Evolutionary conservation across 345 rosid species (phyloP).

Genomic region (Syzygium aqueum): DNA sequence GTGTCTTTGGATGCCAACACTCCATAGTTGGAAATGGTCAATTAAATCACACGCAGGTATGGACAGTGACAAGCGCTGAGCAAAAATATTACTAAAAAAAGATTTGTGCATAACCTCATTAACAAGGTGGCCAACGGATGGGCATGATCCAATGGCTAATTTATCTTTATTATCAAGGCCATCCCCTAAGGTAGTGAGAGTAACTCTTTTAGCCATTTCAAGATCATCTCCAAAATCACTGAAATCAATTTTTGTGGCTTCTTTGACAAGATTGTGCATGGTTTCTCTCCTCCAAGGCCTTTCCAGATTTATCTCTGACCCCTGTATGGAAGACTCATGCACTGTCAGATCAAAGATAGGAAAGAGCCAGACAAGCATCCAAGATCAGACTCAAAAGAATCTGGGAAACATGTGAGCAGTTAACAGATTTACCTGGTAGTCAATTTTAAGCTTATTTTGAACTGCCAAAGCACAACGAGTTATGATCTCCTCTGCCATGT

Average conservation of each 20-base stretch:
- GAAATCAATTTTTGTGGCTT: slow-evolving; percentile 65
- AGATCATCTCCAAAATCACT: slow-evolving; percentile 48
- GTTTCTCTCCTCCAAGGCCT: slow-evolving; percentile 96
- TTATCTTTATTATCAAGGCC: slow-evolving; percentile 62
- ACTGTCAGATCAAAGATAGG: not conserved
- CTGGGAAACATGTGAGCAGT: not conserved
- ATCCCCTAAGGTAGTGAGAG: slow-evolving; percentile 39
- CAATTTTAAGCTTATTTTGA: slow-evolving; percentile 63
- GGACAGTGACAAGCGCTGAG: not conserved
- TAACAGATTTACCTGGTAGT: slow-evolving; percentile 58
- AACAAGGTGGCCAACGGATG: slow-evolving; percentile 80
- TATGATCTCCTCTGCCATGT: slow-evolving; percentile 81
- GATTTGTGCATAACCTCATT: slow-evolving; percentile 54
- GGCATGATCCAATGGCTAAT: slow-evolving; percentile 54
- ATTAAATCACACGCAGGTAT: not conserved
- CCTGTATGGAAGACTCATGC: slow-evolving; percentile 27
- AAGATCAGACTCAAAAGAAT: not conserved
- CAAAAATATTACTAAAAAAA: not conserved
- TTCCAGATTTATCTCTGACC: slow-evolving; percentile 63
- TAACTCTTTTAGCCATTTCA: slow-evolving; percentile 48
- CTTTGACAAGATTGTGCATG: slow-evolving; percentile 91
- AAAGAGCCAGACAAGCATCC: not conserved
- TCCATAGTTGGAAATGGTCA: not conserved
- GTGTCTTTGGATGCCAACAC: not conserved
- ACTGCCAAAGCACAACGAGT: slow-evolving; percentile 75